phyloP scores from a whole-genome alignment of 139 green algal genomes.

The Yamagishiella unicocca region DNA sequence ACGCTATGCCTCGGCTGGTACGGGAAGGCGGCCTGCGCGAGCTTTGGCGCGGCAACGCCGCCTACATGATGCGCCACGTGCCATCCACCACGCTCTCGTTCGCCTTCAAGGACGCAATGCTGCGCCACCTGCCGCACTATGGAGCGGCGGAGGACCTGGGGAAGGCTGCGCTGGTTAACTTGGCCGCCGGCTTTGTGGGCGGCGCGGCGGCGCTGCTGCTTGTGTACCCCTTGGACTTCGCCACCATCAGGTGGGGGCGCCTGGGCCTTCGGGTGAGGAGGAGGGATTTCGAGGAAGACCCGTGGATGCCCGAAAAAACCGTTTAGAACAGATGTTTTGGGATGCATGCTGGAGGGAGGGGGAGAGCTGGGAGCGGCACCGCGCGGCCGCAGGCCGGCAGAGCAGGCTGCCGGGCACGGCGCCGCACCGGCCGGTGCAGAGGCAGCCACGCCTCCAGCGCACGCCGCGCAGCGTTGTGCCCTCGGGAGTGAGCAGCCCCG shows the following conservation, averaged over 20 bases:
- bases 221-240: slow-evolving; percentile 66
- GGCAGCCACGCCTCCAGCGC: too few relatives aligned
- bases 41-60: slow-evolving; percentile 58
- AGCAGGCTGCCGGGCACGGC: too few relatives aligned
- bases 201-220: slow-evolving; percentile 54
- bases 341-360: too few relatives aligned
- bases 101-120: slow-evolving; percentile 60
- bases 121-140: neutral
- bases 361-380: too few relatives aligned
- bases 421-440: too few relatives aligned
- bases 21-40: slow-evolving; percentile 50
- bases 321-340: too few relatives aligned
- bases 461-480: too few relatives aligned
- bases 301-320: too few relatives aligned
- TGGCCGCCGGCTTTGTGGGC: slow-evolving; percentile 51
- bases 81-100: slow-evolving; percentile 59
- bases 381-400: too few relatives aligned
- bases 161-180: slow-evolving; percentile 26
- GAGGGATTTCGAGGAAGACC: too few relatives aligned
- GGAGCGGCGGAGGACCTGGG: neutral
- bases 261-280: too few relatives aligned
- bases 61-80: slow-evolving; percentile 58
- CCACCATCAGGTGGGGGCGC: slow-evolving; percentile 51
- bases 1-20: slow-evolving; percentile 45
- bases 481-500: too few relatives aligned